Evolutionary conservation across 108 stramenopile species (phyloP), one percentile per base, ranked within the genome.

Genomic region (Skeletonema potamos): DNA sequence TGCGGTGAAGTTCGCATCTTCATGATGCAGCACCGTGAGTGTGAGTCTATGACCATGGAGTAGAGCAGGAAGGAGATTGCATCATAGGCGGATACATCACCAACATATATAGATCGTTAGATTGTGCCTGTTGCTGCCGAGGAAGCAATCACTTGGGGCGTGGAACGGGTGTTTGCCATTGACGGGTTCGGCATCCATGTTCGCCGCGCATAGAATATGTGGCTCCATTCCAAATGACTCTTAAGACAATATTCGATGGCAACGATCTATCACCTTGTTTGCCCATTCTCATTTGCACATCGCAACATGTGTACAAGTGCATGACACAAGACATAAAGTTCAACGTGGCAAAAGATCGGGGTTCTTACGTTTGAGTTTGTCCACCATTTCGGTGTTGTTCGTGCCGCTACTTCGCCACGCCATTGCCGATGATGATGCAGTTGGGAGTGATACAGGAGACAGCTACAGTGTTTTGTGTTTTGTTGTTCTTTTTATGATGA

Each of bases 351-450:
- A 28, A 29, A 6, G 20, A 20, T 9, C 67, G 55, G 39, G 6
- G 36, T 37, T 88, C 94, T 90, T 81, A 95, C 94, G 84, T 64
- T 89, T 89, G 71, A 95, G 78, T 59, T 92, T 92, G 66, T 87
- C 84, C 61, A 95, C 91, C 88, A 95, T 84, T 74, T 91, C 94
- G 78, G 91, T 84, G 65, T 95, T 95, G 61, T 82, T 85, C 20
- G 81, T 76, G 26, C 94, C 94, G 78, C 88, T 88, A 58, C 94
- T 95, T 66, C 90, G 79, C 91, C 91, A 95, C 7, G 94, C 94
- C 94, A 95, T 95, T 60, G 59, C 22, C 20, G 18, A 51, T 22
- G 48, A n/a, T 24, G 20, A 18, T 22, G 6, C 22, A 51, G 48
- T 2, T 22, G 3, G n/a, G 43, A 22, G 48, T 18, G 7, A 1